phyloP scores from a whole-genome alignment of 2,329 filamentous ascomycete species.

The Colletotrichum horii region DNA sequence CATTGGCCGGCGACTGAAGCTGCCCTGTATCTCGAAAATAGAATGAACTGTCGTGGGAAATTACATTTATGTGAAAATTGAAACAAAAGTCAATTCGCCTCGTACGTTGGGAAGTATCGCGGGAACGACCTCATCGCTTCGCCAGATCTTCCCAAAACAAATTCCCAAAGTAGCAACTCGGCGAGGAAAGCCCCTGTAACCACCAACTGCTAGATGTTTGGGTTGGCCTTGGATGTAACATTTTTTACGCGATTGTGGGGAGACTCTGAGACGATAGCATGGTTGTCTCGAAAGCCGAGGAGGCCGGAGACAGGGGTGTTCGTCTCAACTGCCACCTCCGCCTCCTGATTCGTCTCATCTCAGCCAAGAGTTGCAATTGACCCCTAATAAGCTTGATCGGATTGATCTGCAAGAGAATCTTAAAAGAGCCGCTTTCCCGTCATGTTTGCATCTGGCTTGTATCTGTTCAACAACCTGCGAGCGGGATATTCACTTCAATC shows the following conservation, averaged over 20 bases:
- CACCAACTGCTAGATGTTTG: not conserved
- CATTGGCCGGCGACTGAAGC: no score
- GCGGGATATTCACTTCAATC: not conserved
- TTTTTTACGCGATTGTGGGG: not conserved
- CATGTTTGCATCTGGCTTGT: not conserved
- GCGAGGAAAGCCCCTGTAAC: not conserved
- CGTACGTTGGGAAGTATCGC: not conserved
- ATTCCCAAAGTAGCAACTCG: not conserved
- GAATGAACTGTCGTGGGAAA: not conserved
- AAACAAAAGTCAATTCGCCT: not conserved
- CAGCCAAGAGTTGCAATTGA: not conserved
- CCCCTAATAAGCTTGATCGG: not conserved
- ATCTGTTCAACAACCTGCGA: not conserved
- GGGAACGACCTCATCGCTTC: not conserved
- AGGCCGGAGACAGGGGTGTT: not conserved
- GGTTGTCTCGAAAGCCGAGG: not conserved
- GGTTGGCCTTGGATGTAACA: not conserved
- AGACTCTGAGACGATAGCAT: not conserved
- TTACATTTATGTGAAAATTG: not conserved
- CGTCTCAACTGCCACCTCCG: not conserved
- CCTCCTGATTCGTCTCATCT: conserved; percentile 4
- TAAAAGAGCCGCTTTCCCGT: not conserved
- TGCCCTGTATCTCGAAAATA: not conserved
- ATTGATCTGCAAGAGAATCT: not conserved
- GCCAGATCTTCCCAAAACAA: not conserved